Evolutionary conservation across 1,284 basidiomycete genomes (phyloP).

Genomic region (Malassezia brasiliensis): DNA sequence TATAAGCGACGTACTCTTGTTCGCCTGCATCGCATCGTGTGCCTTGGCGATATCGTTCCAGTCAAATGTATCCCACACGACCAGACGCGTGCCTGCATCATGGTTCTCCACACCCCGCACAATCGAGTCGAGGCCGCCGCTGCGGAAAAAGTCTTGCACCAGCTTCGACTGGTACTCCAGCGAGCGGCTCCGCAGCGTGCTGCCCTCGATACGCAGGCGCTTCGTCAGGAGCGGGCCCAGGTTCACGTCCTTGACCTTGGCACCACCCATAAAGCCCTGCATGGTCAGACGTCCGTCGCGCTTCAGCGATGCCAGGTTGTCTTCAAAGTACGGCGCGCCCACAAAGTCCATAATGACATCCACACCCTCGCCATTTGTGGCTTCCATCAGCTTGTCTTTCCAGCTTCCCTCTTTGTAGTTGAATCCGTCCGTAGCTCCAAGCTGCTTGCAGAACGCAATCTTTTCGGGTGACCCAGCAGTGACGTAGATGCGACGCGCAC

Average conservation of each 20-base stretch:
- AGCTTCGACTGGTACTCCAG: slow-evolving; percentile 69
- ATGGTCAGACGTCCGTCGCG: slow-evolving; percentile 69
- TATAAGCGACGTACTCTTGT: slow-evolving; percentile 53
- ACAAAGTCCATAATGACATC: slow-evolving; percentile 82
- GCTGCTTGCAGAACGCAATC: slow-evolving; percentile 61
- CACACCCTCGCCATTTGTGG: slow-evolving; percentile 49
- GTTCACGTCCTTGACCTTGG: slow-evolving; percentile 58
- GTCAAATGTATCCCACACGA: slow-evolving; percentile 57
- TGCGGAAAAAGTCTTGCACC: slow-evolving; percentile 57
- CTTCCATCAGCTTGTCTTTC: slow-evolving; percentile 54
- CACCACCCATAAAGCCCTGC: slow-evolving; percentile 63
- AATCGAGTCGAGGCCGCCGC: slow-evolving; percentile 21
- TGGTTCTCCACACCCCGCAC: slow-evolving; percentile 7
- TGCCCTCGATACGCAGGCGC: slow-evolving; percentile 77
- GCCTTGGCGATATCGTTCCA: slow-evolving; percentile 76
- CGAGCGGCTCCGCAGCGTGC: slow-evolving; percentile 71
- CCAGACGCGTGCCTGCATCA: slow-evolving; percentile 7
- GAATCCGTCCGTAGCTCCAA: slow-evolving; percentile 61
- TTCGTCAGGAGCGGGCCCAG: slow-evolving; percentile 68
- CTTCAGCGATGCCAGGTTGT: slow-evolving; percentile 68
- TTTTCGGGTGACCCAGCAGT: slow-evolving; percentile 81
- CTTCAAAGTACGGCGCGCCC: slow-evolving; percentile 69
- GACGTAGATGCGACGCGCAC: slow-evolving; percentile 52
- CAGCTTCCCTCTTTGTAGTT: slow-evolving; percentile 82
- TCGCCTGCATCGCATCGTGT: slow-evolving; percentile 74